Percentiles rank a stretch among this genome's conserved stretches.
Conservation (phyloP, 257 asterid genomes). For the Capsicum chinense region DNA sequence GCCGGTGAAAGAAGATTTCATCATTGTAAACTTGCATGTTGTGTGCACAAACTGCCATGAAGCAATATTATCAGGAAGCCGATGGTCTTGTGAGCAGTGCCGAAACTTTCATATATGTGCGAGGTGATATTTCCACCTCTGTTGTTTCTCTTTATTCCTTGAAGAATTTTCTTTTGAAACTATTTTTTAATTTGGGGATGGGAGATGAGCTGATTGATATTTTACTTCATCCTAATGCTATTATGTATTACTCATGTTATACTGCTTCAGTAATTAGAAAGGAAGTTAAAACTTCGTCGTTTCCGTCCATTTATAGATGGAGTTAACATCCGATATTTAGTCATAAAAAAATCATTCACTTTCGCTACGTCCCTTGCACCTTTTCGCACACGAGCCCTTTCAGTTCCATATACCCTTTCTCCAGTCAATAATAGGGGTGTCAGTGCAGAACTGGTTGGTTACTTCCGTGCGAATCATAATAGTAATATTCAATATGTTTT, state of each 20-base stretch:
- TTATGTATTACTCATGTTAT: background rate
- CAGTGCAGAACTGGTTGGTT: conserved; percentile 10
- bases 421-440: conserved; percentile 16
- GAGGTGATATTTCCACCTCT: conserved; percentile 49
- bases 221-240: conserved; percentile 14
- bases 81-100: conserved; percentile 68
- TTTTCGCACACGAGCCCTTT: background rate
- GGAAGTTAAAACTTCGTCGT: background rate
- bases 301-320: background rate
- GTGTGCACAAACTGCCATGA: conserved; percentile 62
- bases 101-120: conserved; percentile 54
- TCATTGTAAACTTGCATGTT: conserved; percentile 61
- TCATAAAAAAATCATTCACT: background rate
- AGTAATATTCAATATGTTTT: conserved; percentile 1
- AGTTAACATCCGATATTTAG: background rate
- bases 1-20: conserved; percentile 60
- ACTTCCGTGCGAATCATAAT: background rate
- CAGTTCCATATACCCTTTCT: conserved; percentile 13
- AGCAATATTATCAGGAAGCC: conserved; percentile 54
- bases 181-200: background rate
- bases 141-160: background rate
- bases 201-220: conserved; percentile 22
- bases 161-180: conserved; percentile 11
- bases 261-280: conserved; percentile 11
- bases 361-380: background rate